Base-by-base conservation (phyloP, 768 basidiomycete genomes). In the Chalciporus piperatus region DNA sequence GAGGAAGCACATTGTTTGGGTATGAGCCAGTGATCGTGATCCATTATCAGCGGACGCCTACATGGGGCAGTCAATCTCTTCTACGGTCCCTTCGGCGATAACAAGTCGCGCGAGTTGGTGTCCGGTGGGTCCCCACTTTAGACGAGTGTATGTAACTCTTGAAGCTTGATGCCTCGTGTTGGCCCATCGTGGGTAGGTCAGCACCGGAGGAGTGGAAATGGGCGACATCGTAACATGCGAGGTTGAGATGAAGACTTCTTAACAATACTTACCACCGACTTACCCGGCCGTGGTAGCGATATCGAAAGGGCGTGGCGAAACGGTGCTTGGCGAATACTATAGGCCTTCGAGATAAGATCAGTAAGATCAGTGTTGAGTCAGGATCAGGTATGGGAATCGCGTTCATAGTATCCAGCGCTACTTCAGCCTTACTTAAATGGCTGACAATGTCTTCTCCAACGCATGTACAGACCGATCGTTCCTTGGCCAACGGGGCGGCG, bases 81-180 rank as follows among this genome's bases (percentile, higher is more conserved):
- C 51, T 43, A 40, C 46, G 30, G 30, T 9, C 14, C 17, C n/a
- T 38, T 59, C 60, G 60, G 60, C 50, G 60, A 61, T 61, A 62
- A 32, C 19, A 48, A 22, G 60, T 43, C 48, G 20, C 32, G 48
- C 17, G 25, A 23, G 32, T 8, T 48, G 43, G 33, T 40, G 45
- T 42, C 7, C 10, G 17, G 27, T 11, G 33, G 39, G 28, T 30
- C 47, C 42, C 7, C 10, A 17, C 50, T 27, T 50, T 25, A 45
- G 41, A 43, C 14, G 33, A 13, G 32, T 6, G 25, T 19, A 48
- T 33, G 30, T 50, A 35, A 53, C 30, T 11, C 13, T 39, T 44
- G 37, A 32, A 25, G 48, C 13, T 39, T 44, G 37, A 32, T 30
- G 48, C 60, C 60, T 62, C 60, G 57, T 59, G 60, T 48, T 44